Evolutionary conservation across 2,329 filamentous ascomycete species (phyloP).

Genomic region (Rhynchosporium secalis): DNA sequence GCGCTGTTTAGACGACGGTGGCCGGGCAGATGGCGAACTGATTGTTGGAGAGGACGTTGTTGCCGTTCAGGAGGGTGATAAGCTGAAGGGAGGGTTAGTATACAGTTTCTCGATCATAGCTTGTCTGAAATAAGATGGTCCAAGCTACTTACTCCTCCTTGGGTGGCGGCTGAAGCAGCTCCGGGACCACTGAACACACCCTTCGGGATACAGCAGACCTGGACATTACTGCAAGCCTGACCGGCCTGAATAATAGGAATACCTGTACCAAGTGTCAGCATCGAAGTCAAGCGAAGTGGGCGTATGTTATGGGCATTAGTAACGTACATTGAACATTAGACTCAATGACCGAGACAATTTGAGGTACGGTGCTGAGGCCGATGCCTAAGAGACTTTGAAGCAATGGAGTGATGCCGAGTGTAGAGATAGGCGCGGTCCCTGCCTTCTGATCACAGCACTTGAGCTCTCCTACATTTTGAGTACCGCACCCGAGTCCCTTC

Average conservation of each 20-base stretch:
- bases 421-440: background rate
- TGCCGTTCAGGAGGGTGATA: conserved; percentile 12
- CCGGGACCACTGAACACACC: too few relatives aligned
- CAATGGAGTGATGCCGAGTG: conserved; percentile 6
- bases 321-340: conserved; percentile 16
- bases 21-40: conserved; percentile 19
- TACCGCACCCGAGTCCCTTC: conserved; percentile 1
- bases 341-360: conserved; percentile 14
- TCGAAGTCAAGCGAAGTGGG: too few relatives aligned
- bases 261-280: conserved; percentile 3
- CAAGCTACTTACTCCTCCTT: background rate
- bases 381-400: conserved; percentile 15
- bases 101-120: background rate
- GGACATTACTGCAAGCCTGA: conserved; percentile 1
- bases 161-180: background rate
- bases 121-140: background rate
- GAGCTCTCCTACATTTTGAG: conserved; percentile 3
- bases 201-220: conserved; percentile 17
- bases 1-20: conserved; percentile 6
- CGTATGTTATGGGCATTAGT: too few relatives aligned
- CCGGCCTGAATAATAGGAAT: conserved; percentile 5
- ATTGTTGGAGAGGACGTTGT: conserved; percentile 17
- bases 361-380: conserved; percentile 1
- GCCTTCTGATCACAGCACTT: conserved; percentile 21
- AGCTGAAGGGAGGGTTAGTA: conserved; percentile 11